These are phyloP conservation scores for Chaetomiaceae sp. DNA, from an alignment of 2,329 filamentous ascomycete genomes.

Conservation along the genomic window DNA sequence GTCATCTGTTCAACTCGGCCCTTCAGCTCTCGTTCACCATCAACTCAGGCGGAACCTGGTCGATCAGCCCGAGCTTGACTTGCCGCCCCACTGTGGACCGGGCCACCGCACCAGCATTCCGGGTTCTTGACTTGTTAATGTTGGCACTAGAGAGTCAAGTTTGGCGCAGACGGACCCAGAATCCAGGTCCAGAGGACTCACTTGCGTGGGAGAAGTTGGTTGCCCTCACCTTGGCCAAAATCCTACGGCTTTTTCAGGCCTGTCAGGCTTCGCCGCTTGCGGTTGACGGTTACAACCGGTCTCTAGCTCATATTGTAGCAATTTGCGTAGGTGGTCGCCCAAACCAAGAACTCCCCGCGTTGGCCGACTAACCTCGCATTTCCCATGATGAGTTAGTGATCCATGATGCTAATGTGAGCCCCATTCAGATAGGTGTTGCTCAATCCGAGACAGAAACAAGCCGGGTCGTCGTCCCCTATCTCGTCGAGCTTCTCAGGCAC, in stretches of 20 bases:
- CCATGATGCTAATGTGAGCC: neutral
- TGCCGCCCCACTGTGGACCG: constrained; percentile 6
- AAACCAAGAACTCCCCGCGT: no score
- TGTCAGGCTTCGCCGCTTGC: neutral
- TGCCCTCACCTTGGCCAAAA: neutral
- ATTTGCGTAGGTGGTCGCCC: neutral
- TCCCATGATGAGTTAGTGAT: neutral
- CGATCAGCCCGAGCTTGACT: constrained; percentile 5
- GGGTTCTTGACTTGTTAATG: neutral
- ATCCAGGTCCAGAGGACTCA: neutral
- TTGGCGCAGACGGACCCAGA: no score
- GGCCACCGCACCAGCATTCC: neutral
- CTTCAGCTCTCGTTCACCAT: constrained; percentile 4
- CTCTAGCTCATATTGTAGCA: neutral
- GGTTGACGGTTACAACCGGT: neutral
- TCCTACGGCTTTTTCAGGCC: neutral
- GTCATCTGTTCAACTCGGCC: neutral
- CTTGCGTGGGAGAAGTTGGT: neutral
- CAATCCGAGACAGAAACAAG: no score
- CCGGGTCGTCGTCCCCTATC: no score
- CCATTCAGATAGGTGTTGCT: neutral
- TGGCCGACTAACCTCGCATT: no score
- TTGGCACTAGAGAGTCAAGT: no score
- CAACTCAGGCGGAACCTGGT: neutral
- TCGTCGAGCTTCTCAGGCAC: neutral